Percentiles rank a stretch among this genome's conserved stretches.
phyloP scores from a whole-genome alignment of 2,329 filamentous ascomycete genomes.

The Ophiostoma ips region DNA sequence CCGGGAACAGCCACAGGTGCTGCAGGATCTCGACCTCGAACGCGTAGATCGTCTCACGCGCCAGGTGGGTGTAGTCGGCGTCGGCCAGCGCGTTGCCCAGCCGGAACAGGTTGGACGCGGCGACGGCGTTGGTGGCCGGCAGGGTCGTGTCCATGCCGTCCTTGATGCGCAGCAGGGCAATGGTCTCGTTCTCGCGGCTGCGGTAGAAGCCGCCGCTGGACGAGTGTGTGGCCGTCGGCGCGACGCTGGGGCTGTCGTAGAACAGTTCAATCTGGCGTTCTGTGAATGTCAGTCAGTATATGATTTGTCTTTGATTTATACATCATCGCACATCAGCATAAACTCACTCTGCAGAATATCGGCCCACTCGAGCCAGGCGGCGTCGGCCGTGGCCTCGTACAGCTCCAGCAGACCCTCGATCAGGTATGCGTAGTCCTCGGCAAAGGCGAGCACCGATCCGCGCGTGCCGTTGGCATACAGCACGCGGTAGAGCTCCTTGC shows the following conservation, averaged over 20 bases:
- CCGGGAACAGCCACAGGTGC: conserved; percentile 83
- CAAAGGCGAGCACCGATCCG: conserved; percentile 58
- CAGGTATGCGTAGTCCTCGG: conserved; percentile 89
- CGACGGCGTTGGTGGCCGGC: conserved; percentile 78
- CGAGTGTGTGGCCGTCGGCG: conserved; percentile 22
- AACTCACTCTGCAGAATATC: conserved; percentile 63
- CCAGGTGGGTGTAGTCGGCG: conserved; percentile 42
- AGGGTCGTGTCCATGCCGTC: conserved; percentile 89
- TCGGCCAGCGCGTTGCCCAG: conserved; percentile 42
- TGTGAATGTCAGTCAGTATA: conserved; percentile 23
- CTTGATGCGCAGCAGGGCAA: conserved; percentile 76
- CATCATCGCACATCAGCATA: too few relatives aligned
- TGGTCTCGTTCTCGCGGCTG: conserved; percentile 34
- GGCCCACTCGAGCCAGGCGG: conserved; percentile 64
- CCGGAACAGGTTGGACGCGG: conserved; percentile 76
- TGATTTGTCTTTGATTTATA: too few relatives aligned
- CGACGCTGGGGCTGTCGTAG: conserved; percentile 42
- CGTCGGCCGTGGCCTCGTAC: conserved; percentile 66
- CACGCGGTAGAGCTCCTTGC: conserved; percentile 55
- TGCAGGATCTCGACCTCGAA: conserved; percentile 89
- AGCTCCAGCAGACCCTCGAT: conserved; percentile 71
- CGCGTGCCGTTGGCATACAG: conserved; percentile 57
- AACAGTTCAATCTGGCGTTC: conserved; percentile 56
- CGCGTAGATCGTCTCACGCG: conserved; percentile 61
- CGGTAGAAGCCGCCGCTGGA: conserved; percentile 57